Percentiles rank a stretch among this genome's conserved stretches.
phyloP scores from a whole-genome alignment of 2,329 filamentous ascomycete species.

The Elsinoe batatas region DNA sequence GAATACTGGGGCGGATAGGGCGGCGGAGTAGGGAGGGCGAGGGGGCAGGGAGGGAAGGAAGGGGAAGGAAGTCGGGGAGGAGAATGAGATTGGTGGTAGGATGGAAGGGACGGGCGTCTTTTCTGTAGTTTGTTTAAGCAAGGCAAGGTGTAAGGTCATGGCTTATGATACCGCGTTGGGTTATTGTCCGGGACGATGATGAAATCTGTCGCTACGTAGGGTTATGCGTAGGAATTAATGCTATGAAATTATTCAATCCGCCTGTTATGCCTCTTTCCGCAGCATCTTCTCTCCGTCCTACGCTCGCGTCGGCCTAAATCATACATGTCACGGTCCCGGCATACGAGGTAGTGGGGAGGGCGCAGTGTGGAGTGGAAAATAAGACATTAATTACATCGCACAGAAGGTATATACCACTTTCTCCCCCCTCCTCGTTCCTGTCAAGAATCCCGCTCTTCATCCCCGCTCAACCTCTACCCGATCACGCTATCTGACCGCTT shows the following conservation, averaged over 20 bases:
- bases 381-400: neutral
- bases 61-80: neutral
- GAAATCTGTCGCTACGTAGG: neutral
- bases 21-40: neutral
- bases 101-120: neutral
- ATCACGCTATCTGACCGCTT: neutral
- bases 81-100: neutral
- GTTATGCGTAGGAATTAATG: neutral
- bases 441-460: neutral
- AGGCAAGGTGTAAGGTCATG: neutral
- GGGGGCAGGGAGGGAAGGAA: neutral
- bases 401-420: too few species aligned
- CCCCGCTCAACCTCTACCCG: neutral
- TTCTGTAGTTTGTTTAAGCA: neutral
- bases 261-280: neutral
- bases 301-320: too few species aligned
- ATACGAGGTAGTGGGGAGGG: too few species aligned
- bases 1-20: constrained; percentile 17
- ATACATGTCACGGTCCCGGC: too few species aligned
- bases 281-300: too few species aligned
- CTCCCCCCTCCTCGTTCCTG: too few species aligned
- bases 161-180: neutral
- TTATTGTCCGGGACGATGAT: neutral
- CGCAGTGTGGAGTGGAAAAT: neutral
- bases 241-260: too few species aligned